These are phyloP conservation scores for Fusarium sp. DNA, from an alignment of 2,329 filamentous ascomycete genomes.

Conservation along the genomic window DNA sequence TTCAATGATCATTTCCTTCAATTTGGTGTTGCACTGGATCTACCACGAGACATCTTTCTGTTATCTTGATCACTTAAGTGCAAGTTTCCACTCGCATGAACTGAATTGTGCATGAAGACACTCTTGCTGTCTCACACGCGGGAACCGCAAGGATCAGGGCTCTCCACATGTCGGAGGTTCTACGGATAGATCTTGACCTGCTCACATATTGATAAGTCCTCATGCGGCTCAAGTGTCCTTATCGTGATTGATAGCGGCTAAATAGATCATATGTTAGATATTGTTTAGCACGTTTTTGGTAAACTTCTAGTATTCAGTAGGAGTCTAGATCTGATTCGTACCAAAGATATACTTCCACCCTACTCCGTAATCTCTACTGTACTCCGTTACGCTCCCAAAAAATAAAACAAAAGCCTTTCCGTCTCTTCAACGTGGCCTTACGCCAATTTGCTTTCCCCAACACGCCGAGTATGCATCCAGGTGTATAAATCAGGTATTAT, in stretches of 20 bases:
- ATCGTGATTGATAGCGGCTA: neutral
- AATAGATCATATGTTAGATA: neutral
- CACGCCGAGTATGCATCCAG: conserved; percentile 44
- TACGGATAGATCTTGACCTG: conserved; percentile 33
- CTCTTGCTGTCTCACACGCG: conserved; percentile 2
- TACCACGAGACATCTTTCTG: too few relatives aligned
- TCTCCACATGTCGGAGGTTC: conserved; percentile 38
- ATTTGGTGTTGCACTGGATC: neutral
- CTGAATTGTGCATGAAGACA: neutral
- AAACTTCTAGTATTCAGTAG: neutral
- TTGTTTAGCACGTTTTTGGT: neutral
- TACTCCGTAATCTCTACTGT: conserved; percentile 33
- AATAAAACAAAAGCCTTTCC: conserved; percentile 16
- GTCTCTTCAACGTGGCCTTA: conserved; percentile 23
- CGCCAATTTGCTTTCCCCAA: conserved; percentile 23
- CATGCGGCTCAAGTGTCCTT: conserved; percentile 31
- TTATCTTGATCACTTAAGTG: neutral
- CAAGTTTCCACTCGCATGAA: neutral
- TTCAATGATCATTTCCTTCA: neutral
- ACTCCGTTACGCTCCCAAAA: conserved; percentile 41
- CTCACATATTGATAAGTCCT: conserved; percentile 32
- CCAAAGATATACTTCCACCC: conserved; percentile 17
- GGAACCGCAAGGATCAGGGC: conserved; percentile 24
- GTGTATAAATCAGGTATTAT: conserved; percentile 49
- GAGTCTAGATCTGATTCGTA: conserved; percentile 9